Evolutionary conservation across 2,329 filamentous ascomycete species (phyloP).

Genomic region (Coniochaeta ligniaria): DNA sequence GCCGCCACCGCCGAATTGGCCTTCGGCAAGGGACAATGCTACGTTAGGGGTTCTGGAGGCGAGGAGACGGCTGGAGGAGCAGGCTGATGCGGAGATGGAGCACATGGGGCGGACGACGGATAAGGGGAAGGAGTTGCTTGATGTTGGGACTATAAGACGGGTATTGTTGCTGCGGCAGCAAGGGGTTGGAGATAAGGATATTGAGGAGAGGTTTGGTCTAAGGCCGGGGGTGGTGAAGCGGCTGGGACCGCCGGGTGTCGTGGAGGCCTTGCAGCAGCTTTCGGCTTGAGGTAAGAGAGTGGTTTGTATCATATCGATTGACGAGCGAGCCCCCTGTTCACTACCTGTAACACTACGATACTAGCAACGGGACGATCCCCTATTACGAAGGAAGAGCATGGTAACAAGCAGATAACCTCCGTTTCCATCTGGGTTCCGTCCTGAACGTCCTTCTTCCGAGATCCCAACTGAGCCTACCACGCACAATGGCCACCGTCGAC

Average conservation of each 20-base stretch:
- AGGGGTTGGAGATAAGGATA: conserved; percentile 29
- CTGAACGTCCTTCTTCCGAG: no score
- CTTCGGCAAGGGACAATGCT: conserved; percentile 25
- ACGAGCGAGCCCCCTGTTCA: neutral
- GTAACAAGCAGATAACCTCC: neutral
- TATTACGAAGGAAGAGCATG: neutral
- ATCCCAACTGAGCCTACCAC: no score
- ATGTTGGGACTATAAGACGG: conserved; percentile 39
- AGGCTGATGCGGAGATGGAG: conserved; percentile 36
- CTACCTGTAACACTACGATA: neutral
- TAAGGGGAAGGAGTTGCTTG: conserved; percentile 35
- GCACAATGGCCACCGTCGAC: conserved; percentile 65
- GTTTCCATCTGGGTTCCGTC: no score
- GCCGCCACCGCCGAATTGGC: conserved; percentile 12
- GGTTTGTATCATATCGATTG: neutral
- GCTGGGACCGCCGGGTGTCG: conserved; percentile 32
- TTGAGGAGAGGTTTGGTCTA: conserved; percentile 39
- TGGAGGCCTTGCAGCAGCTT: conserved; percentile 25
- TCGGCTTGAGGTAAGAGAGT: neutral
- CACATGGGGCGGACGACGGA: conserved; percentile 24
- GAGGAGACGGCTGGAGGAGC: conserved; percentile 33
- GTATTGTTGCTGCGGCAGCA: conserved; percentile 34
- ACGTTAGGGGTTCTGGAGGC: conserved; percentile 44
- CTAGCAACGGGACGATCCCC: neutral
- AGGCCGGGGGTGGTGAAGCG: conserved; percentile 35